Conservation (phyloP, 768 basidiomycete genomes). For the Xerocomellus intermedius region DNA sequence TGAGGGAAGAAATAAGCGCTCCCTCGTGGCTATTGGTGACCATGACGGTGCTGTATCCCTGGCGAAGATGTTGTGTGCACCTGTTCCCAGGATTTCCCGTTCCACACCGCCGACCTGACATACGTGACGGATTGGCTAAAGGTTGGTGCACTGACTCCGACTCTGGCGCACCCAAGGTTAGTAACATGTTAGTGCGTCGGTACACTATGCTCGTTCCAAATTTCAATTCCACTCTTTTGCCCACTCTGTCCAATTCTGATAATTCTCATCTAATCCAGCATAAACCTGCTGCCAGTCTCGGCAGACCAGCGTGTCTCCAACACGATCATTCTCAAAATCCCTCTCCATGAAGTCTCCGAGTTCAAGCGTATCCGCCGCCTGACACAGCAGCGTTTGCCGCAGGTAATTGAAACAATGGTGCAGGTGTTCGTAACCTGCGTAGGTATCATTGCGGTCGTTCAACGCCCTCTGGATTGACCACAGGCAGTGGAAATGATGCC, state of each 20-base stretch:
- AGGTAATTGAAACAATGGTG: constrained; percentile 18
- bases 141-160: too few relatives aligned
- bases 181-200: not conserved
- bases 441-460: constrained; percentile 7
- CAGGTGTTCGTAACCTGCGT: constrained; percentile 5
- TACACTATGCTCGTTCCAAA: not conserved
- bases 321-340: constrained; percentile 6
- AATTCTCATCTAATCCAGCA: constrained; percentile 1
- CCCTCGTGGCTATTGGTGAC: too few relatives aligned
- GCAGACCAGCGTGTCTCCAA: constrained; percentile 16
- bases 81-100: too few relatives aligned
- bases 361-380: constrained; percentile 15
- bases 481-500: constrained; percentile 14
- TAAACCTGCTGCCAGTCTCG: constrained; percentile 10
- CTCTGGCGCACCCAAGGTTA: too few relatives aligned
- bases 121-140: too few relatives aligned
- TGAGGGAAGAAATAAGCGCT: too few relatives aligned
- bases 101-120: too few relatives aligned
- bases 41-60: too few relatives aligned
- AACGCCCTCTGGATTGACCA: constrained; percentile 14
- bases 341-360: constrained; percentile 17
- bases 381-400: constrained; percentile 12
- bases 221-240: constrained; percentile 10
- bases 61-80: too few relatives aligned
- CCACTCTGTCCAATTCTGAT: constrained; percentile 10